Evolutionary conservation across 2,329 filamentous ascomycete genomes (phyloP).

Genomic region (Aaosphaeria arxii): DNA sequence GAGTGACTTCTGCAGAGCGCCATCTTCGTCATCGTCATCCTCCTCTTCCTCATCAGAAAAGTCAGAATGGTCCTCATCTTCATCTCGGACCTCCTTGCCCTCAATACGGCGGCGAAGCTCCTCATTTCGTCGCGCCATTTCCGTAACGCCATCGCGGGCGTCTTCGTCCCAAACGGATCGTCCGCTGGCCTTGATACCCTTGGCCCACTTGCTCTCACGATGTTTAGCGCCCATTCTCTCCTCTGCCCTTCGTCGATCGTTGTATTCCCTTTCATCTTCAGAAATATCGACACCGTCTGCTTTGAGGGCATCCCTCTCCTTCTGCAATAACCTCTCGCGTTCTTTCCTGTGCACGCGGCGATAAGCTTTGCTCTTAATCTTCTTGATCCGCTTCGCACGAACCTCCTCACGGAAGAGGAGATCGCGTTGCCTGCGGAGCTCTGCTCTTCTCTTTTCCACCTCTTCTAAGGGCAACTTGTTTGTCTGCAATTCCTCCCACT

Average conservation of each 20-base stretch:
- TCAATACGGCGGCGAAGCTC: slow-evolving; percentile 78
- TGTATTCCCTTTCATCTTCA: slow-evolving; percentile 62
- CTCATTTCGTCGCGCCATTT: slow-evolving; percentile 79
- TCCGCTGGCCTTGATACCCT: slow-evolving; percentile 74
- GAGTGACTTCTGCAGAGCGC: slow-evolving; percentile 32
- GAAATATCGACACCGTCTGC: slow-evolving; percentile 60
- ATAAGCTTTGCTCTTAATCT: slow-evolving; percentile 98
- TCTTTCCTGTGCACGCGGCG: slow-evolving; percentile 87
- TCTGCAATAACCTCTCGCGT: slow-evolving; percentile 57
- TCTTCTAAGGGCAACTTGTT: slow-evolving; percentile 72
- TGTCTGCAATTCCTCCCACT: slow-evolving; percentile 66
- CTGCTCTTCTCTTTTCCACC: slow-evolving; percentile 67
- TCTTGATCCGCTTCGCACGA: slow-evolving; percentile 89
- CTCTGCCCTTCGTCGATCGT: slow-evolving; percentile 73
- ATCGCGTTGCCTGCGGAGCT: slow-evolving; percentile 78
- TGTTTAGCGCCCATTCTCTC: slow-evolving; percentile 84
- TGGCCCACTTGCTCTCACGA: slow-evolving; percentile 89
- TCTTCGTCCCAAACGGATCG: slow-evolving; percentile 86
- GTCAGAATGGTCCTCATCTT: slow-evolving; percentile 49
- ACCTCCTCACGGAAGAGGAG: slow-evolving; percentile 85
- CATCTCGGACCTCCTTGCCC: slow-evolving; percentile 59
- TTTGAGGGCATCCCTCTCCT: slow-evolving; percentile 56
- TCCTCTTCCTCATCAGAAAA: slow-evolving; percentile 54
- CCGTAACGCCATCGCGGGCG: slow-evolving; percentile 71
- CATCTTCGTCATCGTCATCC: slow-evolving; percentile 52